Evolutionary conservation across 2,329 filamentous ascomycete genomes (phyloP).

Genomic region (Proliferodiscus dingleyae): DNA sequence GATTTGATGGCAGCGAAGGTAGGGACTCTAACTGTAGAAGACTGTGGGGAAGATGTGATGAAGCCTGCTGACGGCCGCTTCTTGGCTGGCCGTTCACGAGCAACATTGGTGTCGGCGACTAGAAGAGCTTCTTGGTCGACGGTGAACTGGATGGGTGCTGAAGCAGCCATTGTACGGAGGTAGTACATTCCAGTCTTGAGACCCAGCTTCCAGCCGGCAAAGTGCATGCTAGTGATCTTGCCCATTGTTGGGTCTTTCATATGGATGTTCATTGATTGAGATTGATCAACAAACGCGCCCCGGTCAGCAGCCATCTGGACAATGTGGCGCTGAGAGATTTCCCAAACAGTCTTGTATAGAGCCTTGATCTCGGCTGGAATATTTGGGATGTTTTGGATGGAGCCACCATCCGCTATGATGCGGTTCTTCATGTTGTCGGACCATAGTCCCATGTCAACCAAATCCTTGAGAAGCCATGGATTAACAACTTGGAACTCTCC

Average conservation of each 20-base stretch:
- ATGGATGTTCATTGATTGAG: conserved; percentile 98
- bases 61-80: conserved; percentile 55
- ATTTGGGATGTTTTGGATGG: conserved; percentile 94
- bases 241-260: conserved; percentile 99
- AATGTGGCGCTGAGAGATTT: conserved; percentile 92
- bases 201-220: conserved; percentile 97
- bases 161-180: conserved; percentile 93
- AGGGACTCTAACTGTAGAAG: conserved; percentile 57
- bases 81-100: conserved; percentile 59
- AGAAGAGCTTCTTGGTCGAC: conserved; percentile 95
- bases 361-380: conserved; percentile 94
- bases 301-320: conserved; percentile 98
- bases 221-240: conserved; percentile 99
- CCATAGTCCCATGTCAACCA: conserved; percentile 97
- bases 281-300: conserved; percentile 98
- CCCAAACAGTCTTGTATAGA: conserved; percentile 99
- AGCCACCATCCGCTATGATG: conserved; percentile 95
- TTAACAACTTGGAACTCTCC: conserved; percentile 99
- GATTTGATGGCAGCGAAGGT: conserved; percentile 53
- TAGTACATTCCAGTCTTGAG: conserved; percentile 99
- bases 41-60: conserved; percentile 41
- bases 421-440: conserved; percentile 99
- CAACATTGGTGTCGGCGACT: conserved; percentile 75
- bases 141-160: conserved; percentile 96
- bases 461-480: conserved; percentile 95